phyloP scores from a whole-genome alignment of 2,329 filamentous ascomycete species.

The Trichoderma afroharzianum region DNA sequence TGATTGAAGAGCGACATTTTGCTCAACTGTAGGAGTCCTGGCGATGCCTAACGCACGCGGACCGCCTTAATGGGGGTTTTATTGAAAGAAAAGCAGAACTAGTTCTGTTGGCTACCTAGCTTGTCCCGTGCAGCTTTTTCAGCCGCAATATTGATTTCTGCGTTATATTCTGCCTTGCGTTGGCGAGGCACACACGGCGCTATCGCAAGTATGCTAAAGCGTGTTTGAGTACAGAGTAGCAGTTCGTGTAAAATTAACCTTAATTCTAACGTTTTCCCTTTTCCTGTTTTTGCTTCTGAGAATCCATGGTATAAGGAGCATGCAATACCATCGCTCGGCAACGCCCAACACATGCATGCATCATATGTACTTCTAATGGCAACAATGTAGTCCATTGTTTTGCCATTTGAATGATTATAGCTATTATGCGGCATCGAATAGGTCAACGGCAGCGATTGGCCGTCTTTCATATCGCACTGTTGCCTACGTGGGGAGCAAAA shows the following conservation, averaged over 20 bases:
- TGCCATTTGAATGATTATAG: neutral
- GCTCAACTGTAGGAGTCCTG: neutral
- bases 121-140: conserved; percentile 13
- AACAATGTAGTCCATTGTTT: neutral
- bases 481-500: neutral
- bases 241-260: neutral
- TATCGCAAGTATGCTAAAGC: neutral
- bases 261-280: neutral
- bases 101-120: neutral
- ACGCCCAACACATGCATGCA: neutral
- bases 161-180: neutral
- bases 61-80: no score
- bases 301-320: neutral
- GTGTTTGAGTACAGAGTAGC: no score
- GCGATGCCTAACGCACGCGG: neutral
- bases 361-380: neutral
- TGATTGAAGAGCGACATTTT: conserved; percentile 9
- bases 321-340: neutral
- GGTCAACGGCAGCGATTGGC: neutral
- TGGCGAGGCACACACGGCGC: neutral
- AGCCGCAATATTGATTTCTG: conserved; percentile 16
- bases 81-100: neutral
- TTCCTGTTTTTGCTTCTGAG: neutral
- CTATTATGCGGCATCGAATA: neutral
- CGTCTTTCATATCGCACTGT: neutral